These are phyloP conservation scores for Euphrasia confusa DNA, from an alignment of 257 asterid species.

Conservation along the genomic window DNA sequence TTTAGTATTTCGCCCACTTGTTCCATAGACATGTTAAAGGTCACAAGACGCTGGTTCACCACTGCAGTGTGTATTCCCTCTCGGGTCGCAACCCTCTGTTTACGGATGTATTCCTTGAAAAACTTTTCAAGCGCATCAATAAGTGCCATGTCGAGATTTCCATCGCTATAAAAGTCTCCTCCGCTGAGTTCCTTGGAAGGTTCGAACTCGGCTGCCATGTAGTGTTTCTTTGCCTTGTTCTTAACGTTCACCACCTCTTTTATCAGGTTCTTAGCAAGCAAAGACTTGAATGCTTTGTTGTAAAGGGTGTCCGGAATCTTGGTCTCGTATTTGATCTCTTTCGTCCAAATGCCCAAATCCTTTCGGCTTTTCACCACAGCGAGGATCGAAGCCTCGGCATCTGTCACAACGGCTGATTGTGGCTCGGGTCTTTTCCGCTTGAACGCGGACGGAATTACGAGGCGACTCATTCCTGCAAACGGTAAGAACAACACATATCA, in stretches of 20 bases:
- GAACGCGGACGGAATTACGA: constrained; percentile 2
- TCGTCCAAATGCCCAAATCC: constrained; percentile 36
- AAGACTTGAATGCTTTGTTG: constrained; percentile 38
- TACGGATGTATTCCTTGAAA: too few relatives aligned
- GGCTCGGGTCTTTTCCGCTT: constrained; percentile 52
- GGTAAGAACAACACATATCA: too few relatives aligned
- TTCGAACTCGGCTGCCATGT: constrained; percentile 55
- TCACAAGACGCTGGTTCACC: constrained; percentile 19
- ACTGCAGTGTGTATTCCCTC: constrained; percentile 36
- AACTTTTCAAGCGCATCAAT: constrained; percentile 24
- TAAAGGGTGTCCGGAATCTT: constrained; percentile 28
- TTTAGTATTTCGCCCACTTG: constrained; percentile 43
- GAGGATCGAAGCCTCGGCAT: constrained; percentile 42
- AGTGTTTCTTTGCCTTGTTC: constrained; percentile 36
- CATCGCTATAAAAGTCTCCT: constrained; percentile 53
- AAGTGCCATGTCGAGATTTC: constrained; percentile 44
- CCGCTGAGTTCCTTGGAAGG: constrained; percentile 67
- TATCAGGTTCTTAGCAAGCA: constrained; percentile 31
- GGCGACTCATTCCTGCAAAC: constrained; percentile 29
- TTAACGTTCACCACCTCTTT: constrained; percentile 48
- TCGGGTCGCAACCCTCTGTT: constrained; percentile 42
- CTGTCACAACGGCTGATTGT: constrained; percentile 27
- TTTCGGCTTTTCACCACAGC: constrained; percentile 33
- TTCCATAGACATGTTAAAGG: constrained; percentile 28
- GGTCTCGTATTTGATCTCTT: constrained; percentile 40